These are phyloP conservation scores for Barnettozyma californica DNA, from an alignment of 805 yeast species.

Conservation along the genomic window DNA sequence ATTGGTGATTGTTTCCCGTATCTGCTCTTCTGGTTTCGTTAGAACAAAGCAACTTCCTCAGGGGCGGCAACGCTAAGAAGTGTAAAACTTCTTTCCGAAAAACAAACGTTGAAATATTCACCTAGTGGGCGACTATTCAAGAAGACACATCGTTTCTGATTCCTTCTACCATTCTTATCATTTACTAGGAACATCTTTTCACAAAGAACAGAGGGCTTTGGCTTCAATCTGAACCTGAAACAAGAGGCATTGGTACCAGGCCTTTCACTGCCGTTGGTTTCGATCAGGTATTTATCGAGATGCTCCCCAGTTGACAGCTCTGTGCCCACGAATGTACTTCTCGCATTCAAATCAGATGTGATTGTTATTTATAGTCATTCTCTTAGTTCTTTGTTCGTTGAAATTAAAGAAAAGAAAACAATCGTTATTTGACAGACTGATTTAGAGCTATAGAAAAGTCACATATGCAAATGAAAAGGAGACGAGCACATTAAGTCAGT, in stretches of 20 bases:
- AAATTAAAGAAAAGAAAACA: too few relatives aligned
- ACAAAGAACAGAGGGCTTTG: constrained; percentile 5
- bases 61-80: constrained; percentile 8
- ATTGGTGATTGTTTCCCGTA: background rate
- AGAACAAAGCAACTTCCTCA: background rate
- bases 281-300: constrained; percentile 69
- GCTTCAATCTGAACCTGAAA: constrained; percentile 13
- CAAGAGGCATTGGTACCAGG: constrained; percentile 44
- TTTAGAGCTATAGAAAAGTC: background rate
- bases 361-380: constrained; percentile 77
- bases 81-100: constrained; percentile 12
- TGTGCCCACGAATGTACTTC: constrained; percentile 87
- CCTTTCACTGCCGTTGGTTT: constrained; percentile 84
- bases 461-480: background rate
- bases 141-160: constrained; percentile 12
- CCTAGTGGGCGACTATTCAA: constrained; percentile 11
- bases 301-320: constrained; percentile 86
- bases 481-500: background rate
- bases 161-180: constrained; percentile 13
- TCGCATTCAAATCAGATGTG: constrained; percentile 72
- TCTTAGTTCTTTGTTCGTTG: too few relatives aligned
- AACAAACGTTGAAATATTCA: constrained; percentile 8
- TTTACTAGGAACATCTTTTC: constrained; percentile 15
- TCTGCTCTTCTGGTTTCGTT: background rate
- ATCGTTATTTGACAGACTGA: too few relatives aligned